phyloP scores from a whole-genome alignment of 2,329 filamentous ascomycete genomes.

The Tricladium varicosporioides region DNA sequence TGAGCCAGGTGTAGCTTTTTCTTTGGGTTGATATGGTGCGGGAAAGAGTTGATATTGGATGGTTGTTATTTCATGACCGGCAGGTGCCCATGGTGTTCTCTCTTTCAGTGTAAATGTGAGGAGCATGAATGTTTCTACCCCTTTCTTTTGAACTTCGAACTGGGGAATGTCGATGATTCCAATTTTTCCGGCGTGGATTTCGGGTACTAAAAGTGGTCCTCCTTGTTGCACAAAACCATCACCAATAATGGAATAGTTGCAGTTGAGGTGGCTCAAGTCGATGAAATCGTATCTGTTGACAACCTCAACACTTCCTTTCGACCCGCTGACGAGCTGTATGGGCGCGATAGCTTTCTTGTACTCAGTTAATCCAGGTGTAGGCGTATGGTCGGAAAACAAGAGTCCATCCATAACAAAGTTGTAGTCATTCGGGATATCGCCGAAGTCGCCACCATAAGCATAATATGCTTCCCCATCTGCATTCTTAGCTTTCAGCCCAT shows the following conservation, averaged over 20 bases:
- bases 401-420: constrained; percentile 50
- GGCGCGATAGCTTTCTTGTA: constrained; percentile 58
- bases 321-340: constrained; percentile 41
- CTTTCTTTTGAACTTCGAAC: too few species aligned
- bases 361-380: constrained; percentile 55
- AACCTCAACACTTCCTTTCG: constrained; percentile 35
- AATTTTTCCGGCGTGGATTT: constrained; percentile 1
- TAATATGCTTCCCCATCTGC: constrained; percentile 37
- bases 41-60: background rate
- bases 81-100: too few species aligned
- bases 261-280: constrained; percentile 45
- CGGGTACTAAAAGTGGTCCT: background rate
- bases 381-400: constrained; percentile 50
- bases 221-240: background rate
- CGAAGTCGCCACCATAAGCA: constrained; percentile 44
- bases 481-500: constrained; percentile 35
- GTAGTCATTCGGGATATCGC: constrained; percentile 38
- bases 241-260: constrained; percentile 3
- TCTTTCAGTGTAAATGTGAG: too few species aligned
- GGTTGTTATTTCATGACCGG: too few species aligned
- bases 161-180: background rate
- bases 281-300: constrained; percentile 53
- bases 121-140: too few species aligned
- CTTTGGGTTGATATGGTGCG: background rate
- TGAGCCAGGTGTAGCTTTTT: constrained; percentile 17